phyloP scores from a whole-genome alignment of 2,329 filamentous ascomycete genomes.

The Ophidiomyces ophidiicola region DNA sequence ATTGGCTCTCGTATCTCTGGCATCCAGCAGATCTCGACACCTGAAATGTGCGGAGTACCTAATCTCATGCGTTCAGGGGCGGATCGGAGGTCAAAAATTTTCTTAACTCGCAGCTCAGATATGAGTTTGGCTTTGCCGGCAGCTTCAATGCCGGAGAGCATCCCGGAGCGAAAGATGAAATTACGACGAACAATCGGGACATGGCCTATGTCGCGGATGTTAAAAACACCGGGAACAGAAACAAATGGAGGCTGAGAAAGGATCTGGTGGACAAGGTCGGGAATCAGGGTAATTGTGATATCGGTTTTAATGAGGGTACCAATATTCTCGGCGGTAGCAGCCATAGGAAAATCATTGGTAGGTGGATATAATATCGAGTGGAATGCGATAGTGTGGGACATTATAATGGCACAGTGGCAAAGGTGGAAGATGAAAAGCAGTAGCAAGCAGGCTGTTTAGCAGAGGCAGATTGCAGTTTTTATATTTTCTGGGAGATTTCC shows the following conservation, averaged over 20 bases:
- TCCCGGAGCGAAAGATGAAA: constrained; percentile 56
- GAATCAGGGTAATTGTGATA: constrained; percentile 3
- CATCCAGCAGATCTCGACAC: constrained; percentile 44
- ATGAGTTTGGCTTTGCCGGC: constrained; percentile 43
- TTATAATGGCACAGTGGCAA: too few relatives aligned
- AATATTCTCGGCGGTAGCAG: constrained; percentile 1
- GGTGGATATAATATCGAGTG: too few relatives aligned
- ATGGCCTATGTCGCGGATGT: constrained; percentile 56
- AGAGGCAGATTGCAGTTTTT: too few relatives aligned
- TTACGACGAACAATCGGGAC: constrained; percentile 24
- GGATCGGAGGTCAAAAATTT: constrained; percentile 57
- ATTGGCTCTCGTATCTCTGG: constrained; percentile 51
- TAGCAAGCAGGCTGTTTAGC: too few relatives aligned
- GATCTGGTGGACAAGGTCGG: constrained; percentile 8
- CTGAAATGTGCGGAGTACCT: constrained; percentile 37
- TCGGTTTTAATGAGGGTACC: constrained; percentile 11
- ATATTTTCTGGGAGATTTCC: too few relatives aligned
- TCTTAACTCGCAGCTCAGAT: constrained; percentile 43
- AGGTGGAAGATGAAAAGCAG: too few relatives aligned
- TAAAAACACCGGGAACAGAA: constrained; percentile 45
- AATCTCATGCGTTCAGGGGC: constrained; percentile 31
- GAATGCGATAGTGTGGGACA: too few relatives aligned
- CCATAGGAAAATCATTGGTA: too few relatives aligned
- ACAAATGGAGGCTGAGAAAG: constrained; percentile 10
- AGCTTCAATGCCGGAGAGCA: constrained; percentile 47